Conservation (phyloP, 2,329 filamentous ascomycete species). For the Pestalotiopsis sp. region DNA sequence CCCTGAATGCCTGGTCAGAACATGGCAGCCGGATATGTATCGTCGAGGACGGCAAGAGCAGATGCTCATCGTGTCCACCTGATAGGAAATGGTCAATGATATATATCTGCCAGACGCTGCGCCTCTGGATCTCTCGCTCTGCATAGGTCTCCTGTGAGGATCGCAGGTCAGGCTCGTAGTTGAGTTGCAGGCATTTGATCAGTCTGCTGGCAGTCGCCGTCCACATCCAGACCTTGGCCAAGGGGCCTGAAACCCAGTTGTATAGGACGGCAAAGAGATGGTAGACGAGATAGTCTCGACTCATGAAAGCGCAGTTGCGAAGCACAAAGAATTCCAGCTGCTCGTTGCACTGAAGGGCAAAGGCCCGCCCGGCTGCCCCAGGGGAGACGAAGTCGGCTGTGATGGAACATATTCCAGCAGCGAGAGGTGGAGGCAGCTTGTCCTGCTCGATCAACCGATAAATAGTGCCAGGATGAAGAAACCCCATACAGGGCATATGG, state of each 20-base stretch:
- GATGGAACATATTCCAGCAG: constrained; percentile 42
- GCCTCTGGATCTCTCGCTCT: constrained; percentile 13
- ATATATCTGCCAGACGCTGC: constrained; percentile 17
- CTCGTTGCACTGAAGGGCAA: constrained; percentile 40
- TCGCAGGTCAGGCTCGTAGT: constrained; percentile 14
- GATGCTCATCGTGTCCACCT: constrained; percentile 16
- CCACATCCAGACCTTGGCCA: constrained; percentile 19
- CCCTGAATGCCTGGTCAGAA: constrained; percentile 14
- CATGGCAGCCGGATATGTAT: constrained; percentile 16
- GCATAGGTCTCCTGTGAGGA: constrained; percentile 2
- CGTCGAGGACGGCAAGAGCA: constrained; percentile 15
- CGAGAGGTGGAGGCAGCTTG: constrained; percentile 36
- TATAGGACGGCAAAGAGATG: constrained; percentile 15
- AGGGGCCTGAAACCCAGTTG: constrained; percentile 17
- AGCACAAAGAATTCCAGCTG: constrained; percentile 43
- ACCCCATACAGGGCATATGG: constrained; percentile 41
- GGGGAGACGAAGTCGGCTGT: constrained; percentile 39
- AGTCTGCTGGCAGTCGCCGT: constrained; percentile 14
- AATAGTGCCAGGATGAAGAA: constrained; percentile 38
- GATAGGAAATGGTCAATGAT: constrained; percentile 18
- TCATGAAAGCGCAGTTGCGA: constrained; percentile 37
- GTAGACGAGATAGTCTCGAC: constrained; percentile 10
- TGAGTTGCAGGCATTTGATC: constrained; percentile 17
- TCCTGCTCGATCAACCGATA: constrained; percentile 40
- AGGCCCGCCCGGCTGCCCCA: constrained; percentile 33